These are phyloP conservation scores for Trametes punicea DNA, from an alignment of 768 basidiomycete species.

Conservation along the genomic window DNA sequence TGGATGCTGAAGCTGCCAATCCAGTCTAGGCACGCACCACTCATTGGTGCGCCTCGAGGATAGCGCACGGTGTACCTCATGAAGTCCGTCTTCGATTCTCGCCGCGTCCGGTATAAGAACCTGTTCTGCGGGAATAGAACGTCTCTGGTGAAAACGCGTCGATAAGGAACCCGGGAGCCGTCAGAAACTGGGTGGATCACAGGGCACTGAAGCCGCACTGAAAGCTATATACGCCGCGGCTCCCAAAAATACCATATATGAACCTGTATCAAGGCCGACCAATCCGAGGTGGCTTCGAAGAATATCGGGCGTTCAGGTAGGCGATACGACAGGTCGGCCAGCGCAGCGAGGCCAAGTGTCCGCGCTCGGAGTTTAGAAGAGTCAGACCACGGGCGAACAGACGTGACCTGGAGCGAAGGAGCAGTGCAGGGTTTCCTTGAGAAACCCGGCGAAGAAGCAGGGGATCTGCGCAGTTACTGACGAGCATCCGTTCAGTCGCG, in stretches of 20 bases:
- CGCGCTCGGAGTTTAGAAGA: no score
- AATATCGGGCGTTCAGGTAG: no score
- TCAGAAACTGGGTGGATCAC: not conserved
- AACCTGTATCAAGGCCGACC: no score
- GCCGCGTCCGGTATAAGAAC: not conserved
- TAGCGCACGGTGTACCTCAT: constrained; percentile 3
- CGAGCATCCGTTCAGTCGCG: no score
- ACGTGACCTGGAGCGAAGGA: no score
- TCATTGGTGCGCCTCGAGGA: constrained; percentile 6
- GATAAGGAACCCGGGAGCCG: not conserved
- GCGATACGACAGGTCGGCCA: no score
- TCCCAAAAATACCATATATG: not conserved
- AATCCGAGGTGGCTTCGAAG: not conserved
- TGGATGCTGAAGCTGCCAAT: not conserved
- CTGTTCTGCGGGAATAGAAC: not conserved
- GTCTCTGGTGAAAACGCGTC: not conserved
- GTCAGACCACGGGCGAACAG: no score
- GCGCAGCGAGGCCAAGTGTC: no score
- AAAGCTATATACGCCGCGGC: not conserved
- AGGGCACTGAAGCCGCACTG: not conserved
- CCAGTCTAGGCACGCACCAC: not conserved
- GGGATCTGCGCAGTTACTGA: no score
- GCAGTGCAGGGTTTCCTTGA: no score
- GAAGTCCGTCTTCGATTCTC: not conserved
- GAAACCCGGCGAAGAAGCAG: no score